These are phyloP conservation scores for Groenewaldozyma tartarivorans DNA, from an alignment of 805 yeast species.

Conservation along the genomic window DNA sequence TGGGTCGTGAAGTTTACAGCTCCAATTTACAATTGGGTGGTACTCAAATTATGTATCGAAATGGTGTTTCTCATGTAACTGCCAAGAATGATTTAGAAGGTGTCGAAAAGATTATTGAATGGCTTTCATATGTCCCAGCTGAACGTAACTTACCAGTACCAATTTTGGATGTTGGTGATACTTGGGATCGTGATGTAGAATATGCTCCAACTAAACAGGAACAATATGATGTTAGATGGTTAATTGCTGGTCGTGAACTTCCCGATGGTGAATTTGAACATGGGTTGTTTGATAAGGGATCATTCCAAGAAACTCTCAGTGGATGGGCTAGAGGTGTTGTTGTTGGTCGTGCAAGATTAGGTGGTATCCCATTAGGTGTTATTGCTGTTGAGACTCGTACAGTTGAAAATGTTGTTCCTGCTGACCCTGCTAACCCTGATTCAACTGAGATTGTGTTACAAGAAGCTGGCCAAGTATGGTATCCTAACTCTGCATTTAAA, in stretches of 20 bases:
- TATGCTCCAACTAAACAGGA: slow-evolving; percentile 63
- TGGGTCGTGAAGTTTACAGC: slow-evolving; percentile 95
- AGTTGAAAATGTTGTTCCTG: slow-evolving; percentile 85
- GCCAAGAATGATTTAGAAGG: slow-evolving; percentile 97
- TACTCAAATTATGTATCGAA: slow-evolving; percentile 95
- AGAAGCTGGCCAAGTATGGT: slow-evolving; percentile 99
- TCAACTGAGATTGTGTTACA: slow-evolving; percentile 80
- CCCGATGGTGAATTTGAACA: slow-evolving; percentile 70
- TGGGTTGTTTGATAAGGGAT: slow-evolving; percentile 86
- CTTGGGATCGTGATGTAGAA: slow-evolving; percentile 91
- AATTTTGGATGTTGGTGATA: slow-evolving; percentile 61
- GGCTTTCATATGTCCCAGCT: slow-evolving; percentile 94
- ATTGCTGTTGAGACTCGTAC: slow-evolving; percentile 91
- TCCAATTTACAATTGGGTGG: slow-evolving; percentile 98
- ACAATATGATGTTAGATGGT: slow-evolving; percentile 86
- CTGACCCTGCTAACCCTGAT: slow-evolving; percentile 97
- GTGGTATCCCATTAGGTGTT: slow-evolving; percentile 98
- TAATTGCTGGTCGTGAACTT: slow-evolving; percentile 76
- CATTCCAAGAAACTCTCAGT: slow-evolving; percentile 91
- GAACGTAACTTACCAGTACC: slow-evolving; percentile 87
- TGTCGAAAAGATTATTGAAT: slow-evolving; percentile 84
- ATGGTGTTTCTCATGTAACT: slow-evolving; percentile 97
- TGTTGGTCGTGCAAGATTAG: slow-evolving; percentile 96
- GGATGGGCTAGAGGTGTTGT: slow-evolving; percentile 99
- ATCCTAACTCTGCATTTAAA: slow-evolving; percentile 98